phyloP scores from a whole-genome alignment of 2,329 filamentous ascomycete species.

The Nemania serpens region DNA sequence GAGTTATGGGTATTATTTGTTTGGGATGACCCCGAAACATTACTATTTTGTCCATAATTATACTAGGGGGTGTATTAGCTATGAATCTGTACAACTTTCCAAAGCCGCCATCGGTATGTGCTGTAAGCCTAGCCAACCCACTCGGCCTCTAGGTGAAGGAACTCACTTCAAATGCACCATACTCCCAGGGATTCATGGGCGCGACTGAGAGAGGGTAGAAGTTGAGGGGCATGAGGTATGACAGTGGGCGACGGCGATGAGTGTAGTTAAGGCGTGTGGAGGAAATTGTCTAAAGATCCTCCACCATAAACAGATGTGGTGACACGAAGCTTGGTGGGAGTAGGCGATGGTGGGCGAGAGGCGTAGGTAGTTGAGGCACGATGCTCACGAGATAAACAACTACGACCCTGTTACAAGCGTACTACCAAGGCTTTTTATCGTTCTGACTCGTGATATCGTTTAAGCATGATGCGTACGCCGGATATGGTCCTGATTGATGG shows the following conservation, averaged over 20 bases:
- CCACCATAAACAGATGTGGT: background rate
- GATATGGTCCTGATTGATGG: background rate
- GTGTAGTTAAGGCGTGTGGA: background rate
- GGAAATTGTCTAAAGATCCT: background rate
- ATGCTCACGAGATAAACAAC: background rate
- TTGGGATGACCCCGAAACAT: background rate
- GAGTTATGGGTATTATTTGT: conserved; percentile 43
- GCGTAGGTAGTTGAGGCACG: background rate
- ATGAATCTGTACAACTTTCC: background rate
- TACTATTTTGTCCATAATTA: conserved; percentile 10
- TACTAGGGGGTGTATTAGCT: conserved; percentile 19
- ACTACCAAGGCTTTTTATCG: background rate
- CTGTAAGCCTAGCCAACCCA: background rate
- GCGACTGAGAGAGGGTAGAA: background rate
- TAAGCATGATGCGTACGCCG: background rate
- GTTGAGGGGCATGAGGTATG: conserved; percentile 4
- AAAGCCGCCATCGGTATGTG: too few relatives aligned
- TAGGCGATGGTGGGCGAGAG: background rate
- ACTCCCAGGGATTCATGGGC: conserved; percentile 29
- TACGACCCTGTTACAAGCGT: background rate
- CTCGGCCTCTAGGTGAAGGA: background rate
- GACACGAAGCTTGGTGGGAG: background rate
- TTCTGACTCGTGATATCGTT: background rate
- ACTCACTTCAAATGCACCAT: conserved; percentile 27
- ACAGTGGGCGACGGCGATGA: background rate